Percentiles rank a stretch among this genome's conserved stretches.
These are phyloP conservation scores for Acanthamoeba culbertsoni DNA, from an alignment of 208 protist species.

Conservation along the genomic window DNA sequence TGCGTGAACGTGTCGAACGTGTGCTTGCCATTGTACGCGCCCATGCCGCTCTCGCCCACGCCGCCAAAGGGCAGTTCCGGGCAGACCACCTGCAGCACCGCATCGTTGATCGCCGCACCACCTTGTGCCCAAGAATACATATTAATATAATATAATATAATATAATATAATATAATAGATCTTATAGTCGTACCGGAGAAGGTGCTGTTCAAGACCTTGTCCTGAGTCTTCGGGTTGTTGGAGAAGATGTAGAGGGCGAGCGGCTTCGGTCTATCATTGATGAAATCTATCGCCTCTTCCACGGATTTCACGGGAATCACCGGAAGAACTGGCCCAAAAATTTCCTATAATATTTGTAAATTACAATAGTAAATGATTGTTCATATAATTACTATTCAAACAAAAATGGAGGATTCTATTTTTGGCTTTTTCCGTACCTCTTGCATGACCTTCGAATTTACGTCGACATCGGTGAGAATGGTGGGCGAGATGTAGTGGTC, in stretches of 20 bases:
- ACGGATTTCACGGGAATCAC: conserved; percentile 78
- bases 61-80: conserved; percentile 90
- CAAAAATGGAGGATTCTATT: neutral
- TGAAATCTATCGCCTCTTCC: conserved; percentile 81
- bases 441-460: conserved; percentile 51
- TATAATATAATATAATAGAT: no score
- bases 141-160: no score
- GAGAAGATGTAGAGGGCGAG: conserved; percentile 92
- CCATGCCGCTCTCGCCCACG: conserved; percentile 85
- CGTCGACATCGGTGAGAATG: conserved; percentile 80
- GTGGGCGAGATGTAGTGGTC: conserved; percentile 86
- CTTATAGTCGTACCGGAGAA: conserved; percentile 67
- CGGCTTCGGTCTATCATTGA: conserved; percentile 83
- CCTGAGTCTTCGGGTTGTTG: conserved; percentile 65
- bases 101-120: conserved; percentile 68
- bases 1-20: conserved; percentile 58
- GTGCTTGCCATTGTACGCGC: conserved; percentile 86
- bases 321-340: conserved; percentile 93
- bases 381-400: neutral
- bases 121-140: no score
- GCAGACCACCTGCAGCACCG: conserved; percentile 66
- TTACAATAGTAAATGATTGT: no score
- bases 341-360: conserved; percentile 82
- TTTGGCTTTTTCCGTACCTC: no score
- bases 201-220: conserved; percentile 67